Percentiles rank a stretch among this genome's conserved stretches.
phyloP scores from a whole-genome alignment of 192 early-diverging fungal species.

The Coemansia asiatica region DNA sequence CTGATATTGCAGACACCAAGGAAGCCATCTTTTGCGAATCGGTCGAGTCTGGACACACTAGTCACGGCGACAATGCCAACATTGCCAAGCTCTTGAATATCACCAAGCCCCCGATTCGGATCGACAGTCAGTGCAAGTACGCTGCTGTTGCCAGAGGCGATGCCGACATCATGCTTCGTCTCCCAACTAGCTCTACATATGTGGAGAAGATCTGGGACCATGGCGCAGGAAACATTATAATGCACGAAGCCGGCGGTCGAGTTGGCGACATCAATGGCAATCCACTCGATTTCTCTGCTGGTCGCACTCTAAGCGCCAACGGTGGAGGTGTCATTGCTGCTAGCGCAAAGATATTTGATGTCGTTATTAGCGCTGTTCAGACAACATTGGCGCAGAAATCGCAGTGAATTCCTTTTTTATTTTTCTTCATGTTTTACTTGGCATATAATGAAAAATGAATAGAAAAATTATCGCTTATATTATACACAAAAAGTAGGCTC shows the following conservation, averaged over 20 bases:
- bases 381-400: slow-evolving; percentile 18
- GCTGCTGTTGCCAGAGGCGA: slow-evolving; percentile 87
- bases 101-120: slow-evolving; percentile 73
- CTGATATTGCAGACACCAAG: slow-evolving; percentile 51
- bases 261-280: slow-evolving; percentile 82
- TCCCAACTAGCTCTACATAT: slow-evolving; percentile 78
- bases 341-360: slow-evolving; percentile 69
- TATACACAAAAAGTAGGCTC: not conserved
- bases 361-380: slow-evolving; percentile 80
- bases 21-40: slow-evolving; percentile 91
- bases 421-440: slow-evolving; percentile 8
- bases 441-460: too few relatives aligned
- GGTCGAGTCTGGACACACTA: slow-evolving; percentile 88
- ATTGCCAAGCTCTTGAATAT: slow-evolving; percentile 85
- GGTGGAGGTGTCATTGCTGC: slow-evolving; percentile 82
- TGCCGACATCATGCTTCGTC: slow-evolving; percentile 87
- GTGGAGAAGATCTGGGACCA: slow-evolving; percentile 99
- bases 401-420: slow-evolving; percentile 1
- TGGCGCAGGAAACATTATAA: slow-evolving; percentile 84
- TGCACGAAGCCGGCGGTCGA: slow-evolving; percentile 90
- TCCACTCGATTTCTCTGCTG: slow-evolving; percentile 85
- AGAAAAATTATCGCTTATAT: not conserved
- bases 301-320: slow-evolving; percentile 80
- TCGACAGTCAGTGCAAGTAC: slow-evolving; percentile 99
- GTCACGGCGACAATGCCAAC: slow-evolving; percentile 73